Evolutionary conservation across 306 rosid species (phyloP), one percentile per base, ranked within the genome.

Genomic region (Pterocarpus macrocarpus): DNA sequence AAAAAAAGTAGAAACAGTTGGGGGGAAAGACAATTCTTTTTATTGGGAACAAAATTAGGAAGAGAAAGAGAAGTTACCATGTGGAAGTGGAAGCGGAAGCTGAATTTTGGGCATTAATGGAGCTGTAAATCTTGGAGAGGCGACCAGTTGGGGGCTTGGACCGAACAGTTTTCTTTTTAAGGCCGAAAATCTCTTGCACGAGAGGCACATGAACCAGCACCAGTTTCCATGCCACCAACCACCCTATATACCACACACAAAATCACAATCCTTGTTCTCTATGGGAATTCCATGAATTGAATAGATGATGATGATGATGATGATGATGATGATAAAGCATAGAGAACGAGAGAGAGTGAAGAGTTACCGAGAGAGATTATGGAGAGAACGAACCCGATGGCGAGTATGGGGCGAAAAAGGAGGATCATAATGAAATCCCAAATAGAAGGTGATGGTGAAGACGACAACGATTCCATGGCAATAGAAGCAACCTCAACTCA

Each of bases 151-250:
- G 28, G 28, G 28, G 28, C 28, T 22, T 22, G 28, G 28, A 22
- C 28, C 28, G 1, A 22, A 22, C 28, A 22, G 28, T 22, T 1
- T 22, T 22, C 28, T 22, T 22, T 22, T 22, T 22, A 22, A 22
- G 28, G 28, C 28, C 28, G 28, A 22, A 22, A 22, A 22, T 22
- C 28, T 22, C 28, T 22, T 22, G 28, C 28, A 22, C 28, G 28
- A 22, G 28, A 22, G 28, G 28, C 28, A 22, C 28, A 22, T 22
- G 28, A 22, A 22, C 28, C 28, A 22, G 28, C 28, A 22, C 28
- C 28, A 22, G 28, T 22, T 22, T 33, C 99, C 99, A 95, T 57
- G 93, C 97, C 88, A 91, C 14, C 4, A 82, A 90, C 97, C 99
- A 95, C 71, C 99, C 97, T 91, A 43, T 34, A 14, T 72, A 11